Conservation (phyloP, 257 asterid genomes). For the Primulina huaijiensis region DNA sequence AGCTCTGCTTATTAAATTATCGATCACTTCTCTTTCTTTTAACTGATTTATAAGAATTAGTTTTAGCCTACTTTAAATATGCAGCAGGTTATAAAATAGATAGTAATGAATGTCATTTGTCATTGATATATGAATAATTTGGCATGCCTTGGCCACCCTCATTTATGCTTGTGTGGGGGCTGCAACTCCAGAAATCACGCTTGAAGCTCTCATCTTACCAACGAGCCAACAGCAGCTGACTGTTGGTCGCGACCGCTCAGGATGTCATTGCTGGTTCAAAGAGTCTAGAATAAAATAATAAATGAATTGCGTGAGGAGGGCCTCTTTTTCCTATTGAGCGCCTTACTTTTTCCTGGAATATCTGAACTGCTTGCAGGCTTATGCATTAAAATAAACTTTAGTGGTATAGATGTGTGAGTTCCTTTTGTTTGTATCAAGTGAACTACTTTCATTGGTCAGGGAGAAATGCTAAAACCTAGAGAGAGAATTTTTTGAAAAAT, state of each 20-base stretch:
- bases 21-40: neutral
- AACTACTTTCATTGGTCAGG: no score
- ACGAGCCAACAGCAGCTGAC: neutral
- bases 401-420: neutral
- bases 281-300: neutral
- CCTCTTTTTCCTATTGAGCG: neutral
- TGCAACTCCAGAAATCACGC: neutral
- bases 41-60: neutral
- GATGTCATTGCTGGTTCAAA: neutral
- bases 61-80: neutral
- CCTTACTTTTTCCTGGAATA: neutral
- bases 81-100: neutral
- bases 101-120: neutral
- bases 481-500: no score
- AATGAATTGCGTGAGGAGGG: neutral
- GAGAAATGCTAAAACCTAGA: no score
- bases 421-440: neutral
- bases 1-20: constrained; percentile 7
- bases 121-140: neutral
- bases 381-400: neutral
- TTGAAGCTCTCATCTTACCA: neutral
- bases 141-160: neutral
- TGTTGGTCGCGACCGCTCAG: neutral
- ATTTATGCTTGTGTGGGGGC: neutral
- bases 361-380: neutral